Evolutionary conservation across 805 yeast species (phyloP).

Genomic region (Monosporozyma solicola): DNA sequence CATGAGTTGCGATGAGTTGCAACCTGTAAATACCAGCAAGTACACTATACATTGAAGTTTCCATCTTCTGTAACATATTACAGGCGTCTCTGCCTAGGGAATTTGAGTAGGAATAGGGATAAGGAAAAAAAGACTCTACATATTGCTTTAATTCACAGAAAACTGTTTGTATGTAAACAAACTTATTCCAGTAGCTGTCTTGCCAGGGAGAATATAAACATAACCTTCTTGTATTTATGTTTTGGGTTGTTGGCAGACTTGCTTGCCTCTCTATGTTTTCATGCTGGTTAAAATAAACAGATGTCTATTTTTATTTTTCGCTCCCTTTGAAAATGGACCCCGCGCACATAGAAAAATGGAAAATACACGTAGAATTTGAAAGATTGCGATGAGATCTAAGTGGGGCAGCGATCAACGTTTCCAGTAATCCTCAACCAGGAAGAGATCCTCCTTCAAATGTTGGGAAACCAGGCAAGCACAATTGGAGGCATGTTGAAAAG

Average conservation of each 20-base stretch:
- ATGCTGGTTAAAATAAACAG: not conserved
- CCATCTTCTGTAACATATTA: not conserved
- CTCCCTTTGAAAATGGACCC: not conserved
- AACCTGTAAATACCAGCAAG: not conserved
- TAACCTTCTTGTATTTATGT: not conserved
- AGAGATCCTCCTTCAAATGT: too few species aligned
- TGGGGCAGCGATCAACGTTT: not conserved
- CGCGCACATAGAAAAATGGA: not conserved
- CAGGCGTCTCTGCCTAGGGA: not conserved
- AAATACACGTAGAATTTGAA: not conserved
- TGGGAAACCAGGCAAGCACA: too few species aligned
- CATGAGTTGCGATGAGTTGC: not conserved
- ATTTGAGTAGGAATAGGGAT: not conserved
- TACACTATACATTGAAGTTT: not conserved
- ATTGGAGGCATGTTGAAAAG: too few species aligned
- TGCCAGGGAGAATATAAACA: not conserved
- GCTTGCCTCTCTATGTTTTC: not conserved
- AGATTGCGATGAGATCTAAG: not conserved
- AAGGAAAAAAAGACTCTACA: not conserved
- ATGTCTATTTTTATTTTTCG: not conserved
- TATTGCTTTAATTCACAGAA: not conserved
- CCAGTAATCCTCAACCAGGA: not conserved
- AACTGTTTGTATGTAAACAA: not conserved
- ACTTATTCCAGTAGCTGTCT: not conserved
- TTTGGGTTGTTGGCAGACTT: not conserved